phyloP scores from a whole-genome alignment of 495 filamentous ascomycete species.

The Articulospora tetracladia region DNA sequence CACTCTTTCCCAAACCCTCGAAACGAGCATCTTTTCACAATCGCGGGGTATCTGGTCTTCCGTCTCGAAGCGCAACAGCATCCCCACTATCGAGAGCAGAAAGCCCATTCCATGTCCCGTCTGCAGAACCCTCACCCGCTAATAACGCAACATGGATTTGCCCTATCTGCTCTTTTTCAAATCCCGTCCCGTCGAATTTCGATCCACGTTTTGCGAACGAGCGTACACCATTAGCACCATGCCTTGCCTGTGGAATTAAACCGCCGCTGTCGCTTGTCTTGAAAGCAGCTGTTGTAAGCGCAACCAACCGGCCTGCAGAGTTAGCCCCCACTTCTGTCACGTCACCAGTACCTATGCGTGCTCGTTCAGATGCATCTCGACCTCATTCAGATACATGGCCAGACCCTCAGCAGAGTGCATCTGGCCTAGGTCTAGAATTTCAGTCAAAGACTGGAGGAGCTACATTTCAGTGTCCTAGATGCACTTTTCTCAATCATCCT shows the following conservation, averaged over 20 bases:
- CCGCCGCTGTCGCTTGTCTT: slow-evolving; percentile 76
- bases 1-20: slow-evolving; percentile 70
- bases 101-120: slow-evolving; percentile 43
- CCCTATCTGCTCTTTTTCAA: slow-evolving; percentile 96
- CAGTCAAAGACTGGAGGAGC: slow-evolving; percentile 20
- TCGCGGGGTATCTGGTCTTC: slow-evolving; percentile 33
- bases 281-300: slow-evolving; percentile 77
- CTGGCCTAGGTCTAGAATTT: background rate
- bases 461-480: slow-evolving; percentile 74
- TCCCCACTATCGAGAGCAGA: slow-evolving; percentile 47
- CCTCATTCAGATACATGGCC: slow-evolving; percentile 21
- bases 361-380: slow-evolving; percentile 8
- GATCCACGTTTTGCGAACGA: slow-evolving; percentile 73
- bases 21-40: slow-evolving; percentile 51
- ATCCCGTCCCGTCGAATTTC: slow-evolving; percentile 89
- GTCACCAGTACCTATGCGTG: slow-evolving; percentile 24
- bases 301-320: slow-evolving; percentile 24
- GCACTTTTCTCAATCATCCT: slow-evolving; percentile 92
- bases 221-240: slow-evolving; percentile 76
- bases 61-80: slow-evolving; percentile 39
- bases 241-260: slow-evolving; percentile 90
- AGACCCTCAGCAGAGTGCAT: background rate
- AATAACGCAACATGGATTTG: slow-evolving; percentile 92
- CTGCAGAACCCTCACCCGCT: slow-evolving; percentile 40
- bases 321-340: slow-evolving; percentile 2